Evolutionary conservation across 192 early-diverging fungal genomes (phyloP).

Genomic region (Phlyctochytrium planicorne): DNA sequence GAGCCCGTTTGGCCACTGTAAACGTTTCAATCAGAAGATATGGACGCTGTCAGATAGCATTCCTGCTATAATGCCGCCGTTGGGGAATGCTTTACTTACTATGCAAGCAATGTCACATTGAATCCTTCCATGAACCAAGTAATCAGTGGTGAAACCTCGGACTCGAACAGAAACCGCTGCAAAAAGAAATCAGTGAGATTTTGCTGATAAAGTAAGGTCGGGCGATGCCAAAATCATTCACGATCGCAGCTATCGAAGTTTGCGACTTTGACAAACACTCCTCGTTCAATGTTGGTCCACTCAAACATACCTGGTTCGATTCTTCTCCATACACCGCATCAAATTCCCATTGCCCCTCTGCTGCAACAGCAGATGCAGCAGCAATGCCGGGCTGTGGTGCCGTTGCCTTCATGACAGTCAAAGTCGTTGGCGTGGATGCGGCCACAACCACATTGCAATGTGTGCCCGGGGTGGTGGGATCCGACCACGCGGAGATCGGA

Average conservation of each 20-base stretch:
- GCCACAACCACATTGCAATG: background rate
- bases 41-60: constrained; percentile 40
- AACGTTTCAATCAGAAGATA: constrained; percentile 8
- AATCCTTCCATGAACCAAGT: constrained; percentile 78
- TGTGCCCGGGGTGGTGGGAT: background rate
- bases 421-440: background rate
- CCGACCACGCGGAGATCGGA: background rate
- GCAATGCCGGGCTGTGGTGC: background rate
- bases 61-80: too few species aligned
- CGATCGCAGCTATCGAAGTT: too few species aligned
- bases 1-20: constrained; percentile 82
- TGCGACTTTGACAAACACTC: too few species aligned
- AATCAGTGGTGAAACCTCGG: constrained; percentile 59
- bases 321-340: constrained; percentile 18
- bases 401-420: background rate
- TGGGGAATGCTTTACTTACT: constrained; percentile 25
- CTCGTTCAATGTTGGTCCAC: background rate
- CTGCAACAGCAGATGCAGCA: constrained; percentile 6
- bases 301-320: constrained; percentile 6
- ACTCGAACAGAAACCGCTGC: constrained; percentile 60
- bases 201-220: too few species aligned
- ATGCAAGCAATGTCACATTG: constrained; percentile 92
- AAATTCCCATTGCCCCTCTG: constrained; percentile 20
- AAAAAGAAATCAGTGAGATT: background rate
- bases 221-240: too few species aligned